A percentile compares a stretch with the other conserved stretches of the same genome.
These are phyloP conservation scores for Fibroporia radiculosa DNA, from an alignment of 768 basidiomycete genomes.

Conservation along the genomic window DNA sequence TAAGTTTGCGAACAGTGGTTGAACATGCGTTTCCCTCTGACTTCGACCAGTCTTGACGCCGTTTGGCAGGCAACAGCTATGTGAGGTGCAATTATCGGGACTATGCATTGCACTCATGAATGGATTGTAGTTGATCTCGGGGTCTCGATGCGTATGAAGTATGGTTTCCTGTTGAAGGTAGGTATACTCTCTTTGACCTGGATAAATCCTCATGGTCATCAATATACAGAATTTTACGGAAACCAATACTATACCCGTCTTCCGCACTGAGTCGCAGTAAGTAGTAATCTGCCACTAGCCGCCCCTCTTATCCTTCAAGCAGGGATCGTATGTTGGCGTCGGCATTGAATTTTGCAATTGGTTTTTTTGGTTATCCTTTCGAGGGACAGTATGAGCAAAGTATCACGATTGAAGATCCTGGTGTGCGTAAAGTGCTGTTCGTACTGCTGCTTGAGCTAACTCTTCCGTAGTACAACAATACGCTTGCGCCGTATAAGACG, in stretches of 20 bases:
- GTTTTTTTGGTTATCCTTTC: conserved; percentile 42
- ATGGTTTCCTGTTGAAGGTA: conserved; percentile 34
- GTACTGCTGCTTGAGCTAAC: background rate
- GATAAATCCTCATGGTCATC: conserved; percentile 6
- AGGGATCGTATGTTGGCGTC: conserved; percentile 46
- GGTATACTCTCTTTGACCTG: background rate
- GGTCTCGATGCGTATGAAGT: conserved; percentile 35
- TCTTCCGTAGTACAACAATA: conserved; percentile 42
- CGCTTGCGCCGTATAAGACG: conserved; percentile 79
- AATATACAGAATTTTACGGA: conserved; percentile 33
- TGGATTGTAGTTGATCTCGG: conserved; percentile 30
- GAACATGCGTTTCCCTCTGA: background rate
- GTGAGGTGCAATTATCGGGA: conserved; percentile 30
- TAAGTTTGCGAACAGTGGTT: conserved; percentile 19
- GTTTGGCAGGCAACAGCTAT: conserved; percentile 83
- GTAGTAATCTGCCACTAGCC: conserved; percentile 7
- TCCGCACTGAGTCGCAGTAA: conserved; percentile 44
- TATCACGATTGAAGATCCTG: conserved; percentile 31
- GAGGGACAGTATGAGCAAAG: conserved; percentile 37
- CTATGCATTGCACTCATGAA: background rate
- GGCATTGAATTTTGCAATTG: conserved; percentile 44
- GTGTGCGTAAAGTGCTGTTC: conserved; percentile 23
- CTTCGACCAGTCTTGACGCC: conserved; percentile 65
- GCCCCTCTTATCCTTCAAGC: background rate
- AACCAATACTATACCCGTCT: conserved; percentile 35